Percentiles rank a stretch among this genome's conserved stretches.
Conservation (phyloP, 192 early-diverging fungal genomes). For the Umbelopsis sp. region DNA sequence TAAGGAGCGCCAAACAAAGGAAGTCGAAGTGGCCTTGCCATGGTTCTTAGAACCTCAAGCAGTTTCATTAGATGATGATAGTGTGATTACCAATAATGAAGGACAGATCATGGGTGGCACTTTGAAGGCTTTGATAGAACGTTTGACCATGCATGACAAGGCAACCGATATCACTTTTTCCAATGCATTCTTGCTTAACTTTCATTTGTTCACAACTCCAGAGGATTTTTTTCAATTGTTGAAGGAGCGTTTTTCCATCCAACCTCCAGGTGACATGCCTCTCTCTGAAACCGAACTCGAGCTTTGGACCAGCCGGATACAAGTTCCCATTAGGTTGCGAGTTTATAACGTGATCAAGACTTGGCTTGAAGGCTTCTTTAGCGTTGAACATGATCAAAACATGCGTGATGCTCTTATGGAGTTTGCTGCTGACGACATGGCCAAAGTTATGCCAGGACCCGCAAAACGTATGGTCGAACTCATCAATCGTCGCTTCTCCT, state of each 20-base stretch:
- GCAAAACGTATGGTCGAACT: constrained; percentile 51
- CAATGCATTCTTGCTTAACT: constrained; percentile 80
- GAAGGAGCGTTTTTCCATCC: constrained; percentile 63
- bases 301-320: constrained; percentile 50
- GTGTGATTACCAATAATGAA: constrained; percentile 51
- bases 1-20: constrained; percentile 1
- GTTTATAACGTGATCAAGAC: constrained; percentile 79
- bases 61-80: constrained; percentile 23
- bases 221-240: constrained; percentile 64
- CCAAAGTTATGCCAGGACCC: constrained; percentile 40
- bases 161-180: constrained; percentile 47
- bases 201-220: constrained; percentile 80
- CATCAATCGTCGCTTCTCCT: constrained; percentile 32
- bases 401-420: constrained; percentile 46
- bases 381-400: constrained; percentile 54
- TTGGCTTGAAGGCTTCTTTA: constrained; percentile 82
- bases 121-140: constrained; percentile 69
- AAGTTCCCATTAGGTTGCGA: constrained; percentile 64
- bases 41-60: constrained; percentile 17
- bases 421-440: constrained; percentile 57
- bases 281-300: constrained; percentile 53
- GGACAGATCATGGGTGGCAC: constrained; percentile 75
- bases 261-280: constrained; percentile 44
- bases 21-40: not conserved
- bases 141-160: constrained; percentile 70